Evolutionary conservation across 2,329 filamentous ascomycete genomes (phyloP).

Genomic region (Verticillium longisporum): DNA sequence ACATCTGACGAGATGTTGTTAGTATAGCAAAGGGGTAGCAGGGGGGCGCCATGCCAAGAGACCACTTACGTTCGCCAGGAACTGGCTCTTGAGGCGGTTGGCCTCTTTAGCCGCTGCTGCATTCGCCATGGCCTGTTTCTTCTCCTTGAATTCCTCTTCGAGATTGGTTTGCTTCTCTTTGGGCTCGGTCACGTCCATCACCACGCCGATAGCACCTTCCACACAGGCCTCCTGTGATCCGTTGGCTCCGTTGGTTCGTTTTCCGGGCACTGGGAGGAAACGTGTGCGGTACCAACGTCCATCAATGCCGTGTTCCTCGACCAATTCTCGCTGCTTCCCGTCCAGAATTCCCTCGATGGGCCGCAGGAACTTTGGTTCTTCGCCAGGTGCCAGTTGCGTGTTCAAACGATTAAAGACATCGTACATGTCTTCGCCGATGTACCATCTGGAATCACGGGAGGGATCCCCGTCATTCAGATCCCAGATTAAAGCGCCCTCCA

Average conservation of each 20-base stretch:
- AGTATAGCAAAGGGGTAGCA: slow-evolving; percentile 8
- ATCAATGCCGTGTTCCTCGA: slow-evolving; percentile 54
- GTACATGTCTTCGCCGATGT: slow-evolving; percentile 56
- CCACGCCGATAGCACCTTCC: slow-evolving; percentile 70
- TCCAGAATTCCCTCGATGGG: slow-evolving; percentile 59
- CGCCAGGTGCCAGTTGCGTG: slow-evolving; percentile 32
- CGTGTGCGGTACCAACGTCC: slow-evolving; percentile 65
- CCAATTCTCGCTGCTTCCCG: slow-evolving; percentile 52
- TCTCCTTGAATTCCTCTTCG: slow-evolving; percentile 59
- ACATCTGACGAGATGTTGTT: slow-evolving; percentile 44
- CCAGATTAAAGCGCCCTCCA: slow-evolving; percentile 62
- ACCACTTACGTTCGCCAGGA: slow-evolving; percentile 55
- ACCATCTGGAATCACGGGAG: slow-evolving; percentile 34
- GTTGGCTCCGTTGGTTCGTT: slow-evolving; percentile 42
- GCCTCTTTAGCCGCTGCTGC: slow-evolving; percentile 75
- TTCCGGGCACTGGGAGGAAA: slow-evolving; percentile 58
- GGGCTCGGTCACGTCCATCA: slow-evolving; percentile 71
- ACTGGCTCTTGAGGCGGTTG: slow-evolving; percentile 72
- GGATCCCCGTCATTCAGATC: slow-evolving; percentile 27
- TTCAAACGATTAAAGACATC: slow-evolving; percentile 52
- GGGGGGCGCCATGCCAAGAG: no score
- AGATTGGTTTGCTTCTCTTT: slow-evolving; percentile 58
- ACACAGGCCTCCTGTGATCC: slow-evolving; percentile 38
- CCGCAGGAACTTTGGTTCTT: slow-evolving; percentile 41
- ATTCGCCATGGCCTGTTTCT: slow-evolving; percentile 63